Evolutionary conservation across 1,284 basidiomycete genomes (phyloP).

Genomic region (Leccinum griseonigrum): DNA sequence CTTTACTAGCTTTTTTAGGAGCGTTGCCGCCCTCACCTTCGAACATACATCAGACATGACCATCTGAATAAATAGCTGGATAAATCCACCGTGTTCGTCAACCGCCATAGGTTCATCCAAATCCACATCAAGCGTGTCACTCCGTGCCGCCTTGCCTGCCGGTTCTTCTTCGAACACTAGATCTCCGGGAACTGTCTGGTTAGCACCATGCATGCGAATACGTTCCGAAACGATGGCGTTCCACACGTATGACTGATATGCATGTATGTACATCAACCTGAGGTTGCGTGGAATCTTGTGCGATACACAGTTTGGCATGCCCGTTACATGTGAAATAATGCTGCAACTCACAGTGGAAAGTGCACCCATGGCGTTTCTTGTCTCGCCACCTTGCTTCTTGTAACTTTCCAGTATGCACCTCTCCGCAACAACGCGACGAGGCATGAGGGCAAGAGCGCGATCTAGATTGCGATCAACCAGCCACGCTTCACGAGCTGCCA

Average conservation of each 20-base stretch:
- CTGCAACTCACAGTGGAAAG: conserved; percentile 71
- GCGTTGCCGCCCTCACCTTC: conserved; percentile 30
- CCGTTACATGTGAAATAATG: not conserved
- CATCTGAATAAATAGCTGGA: conserved; percentile 3
- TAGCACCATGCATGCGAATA: conserved; percentile 74
- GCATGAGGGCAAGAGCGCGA: conserved; percentile 80
- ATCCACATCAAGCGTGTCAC: conserved; percentile 38
- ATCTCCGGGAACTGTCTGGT: conserved; percentile 82
- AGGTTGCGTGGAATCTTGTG: conserved; percentile 90
- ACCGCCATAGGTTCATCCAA: conserved; percentile 35
- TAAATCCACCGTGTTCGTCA: conserved; percentile 44
- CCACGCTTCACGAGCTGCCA: conserved; percentile 80
- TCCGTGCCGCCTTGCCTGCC: conserved; percentile 28
- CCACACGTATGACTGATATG: conserved; percentile 99
- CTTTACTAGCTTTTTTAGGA: conserved; percentile 43
- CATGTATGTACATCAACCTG: conserved; percentile 96
- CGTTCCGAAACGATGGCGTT: conserved; percentile 94
- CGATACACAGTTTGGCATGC: not conserved
- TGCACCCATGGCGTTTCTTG: conserved; percentile 82
- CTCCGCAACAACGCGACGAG: conserved; percentile 89
- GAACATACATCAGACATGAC: conserved; percentile 10
- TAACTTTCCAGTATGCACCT: conserved; percentile 89
- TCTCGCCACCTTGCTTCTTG: conserved; percentile 76
- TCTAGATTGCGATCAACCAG: conserved; percentile 74
- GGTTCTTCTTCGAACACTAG: conserved; percentile 66